Evolutionary conservation across 352 stramenopile genomes (phyloP).

Genomic region (Globisporangium lucens): DNA sequence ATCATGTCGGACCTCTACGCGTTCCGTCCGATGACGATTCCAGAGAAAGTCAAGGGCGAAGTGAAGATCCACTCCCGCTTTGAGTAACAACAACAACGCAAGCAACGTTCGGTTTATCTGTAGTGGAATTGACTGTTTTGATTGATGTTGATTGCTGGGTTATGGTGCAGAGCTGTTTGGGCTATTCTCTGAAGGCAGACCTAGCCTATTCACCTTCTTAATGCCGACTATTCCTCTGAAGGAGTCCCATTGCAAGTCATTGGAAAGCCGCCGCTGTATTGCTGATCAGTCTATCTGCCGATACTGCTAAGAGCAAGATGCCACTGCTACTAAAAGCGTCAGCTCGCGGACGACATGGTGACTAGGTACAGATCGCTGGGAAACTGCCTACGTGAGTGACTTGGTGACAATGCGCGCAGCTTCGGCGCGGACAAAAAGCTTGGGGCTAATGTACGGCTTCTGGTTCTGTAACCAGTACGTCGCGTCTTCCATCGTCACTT

Average conservation of each 20-base stretch:
- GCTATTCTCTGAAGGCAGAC: not conserved
- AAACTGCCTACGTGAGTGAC: slow-evolving; percentile 41
- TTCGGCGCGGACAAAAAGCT: slow-evolving; percentile 82
- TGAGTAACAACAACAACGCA: slow-evolving; percentile 27
- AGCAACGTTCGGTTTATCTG: not conserved
- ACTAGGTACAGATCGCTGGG: not conserved
- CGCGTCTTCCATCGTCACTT: slow-evolving; percentile 82
- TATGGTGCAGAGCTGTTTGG: not conserved
- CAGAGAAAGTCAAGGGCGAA: slow-evolving; percentile 36
- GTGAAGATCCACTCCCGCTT: slow-evolving; percentile 74
- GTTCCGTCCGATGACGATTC: slow-evolving; percentile 50
- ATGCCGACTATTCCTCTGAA: too few relatives aligned
- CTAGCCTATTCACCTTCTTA: not conserved
- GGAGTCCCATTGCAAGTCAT: too few relatives aligned
- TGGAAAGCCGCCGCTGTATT: not conserved
- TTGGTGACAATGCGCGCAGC: slow-evolving; percentile 83
- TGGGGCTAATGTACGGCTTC: slow-evolving; percentile 78
- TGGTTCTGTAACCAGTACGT: slow-evolving; percentile 81
- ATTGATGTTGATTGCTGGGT: not conserved
- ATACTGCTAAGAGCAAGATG: too few relatives aligned
- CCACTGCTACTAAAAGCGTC: not conserved
- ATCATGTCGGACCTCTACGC: slow-evolving; percentile 77
- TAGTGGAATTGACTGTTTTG: not conserved
- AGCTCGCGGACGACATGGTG: not conserved
- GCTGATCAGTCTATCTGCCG: too few relatives aligned